Percentiles rank a stretch among this genome's conserved stretches.
Conservation (phyloP, 2,329 filamentous ascomycete species). For the Exserohilum rostratum region DNA sequence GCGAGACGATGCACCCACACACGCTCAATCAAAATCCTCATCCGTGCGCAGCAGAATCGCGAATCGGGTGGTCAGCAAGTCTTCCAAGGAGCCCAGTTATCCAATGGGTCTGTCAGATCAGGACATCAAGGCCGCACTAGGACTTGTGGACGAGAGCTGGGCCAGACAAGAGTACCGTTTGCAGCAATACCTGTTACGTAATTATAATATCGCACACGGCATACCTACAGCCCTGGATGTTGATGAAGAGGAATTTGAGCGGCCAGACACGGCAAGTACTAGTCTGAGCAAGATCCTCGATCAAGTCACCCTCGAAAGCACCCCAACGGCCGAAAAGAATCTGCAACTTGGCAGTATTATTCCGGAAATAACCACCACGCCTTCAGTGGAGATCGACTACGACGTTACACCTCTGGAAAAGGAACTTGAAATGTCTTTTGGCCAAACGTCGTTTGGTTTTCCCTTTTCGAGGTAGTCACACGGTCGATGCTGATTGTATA, state of each 20-base stretch:
- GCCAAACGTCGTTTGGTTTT: slow-evolving; percentile 17
- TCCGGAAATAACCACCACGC: slow-evolving; percentile 2
- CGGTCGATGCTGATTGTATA: background rate
- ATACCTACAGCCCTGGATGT: slow-evolving; percentile 53
- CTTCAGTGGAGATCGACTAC: slow-evolving; percentile 19
- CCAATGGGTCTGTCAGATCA: slow-evolving; percentile 51
- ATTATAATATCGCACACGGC: slow-evolving; percentile 53
- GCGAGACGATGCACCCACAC: slow-evolving; percentile 47
- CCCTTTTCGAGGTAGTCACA: slow-evolving; percentile 6
- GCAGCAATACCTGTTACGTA: slow-evolving; percentile 55
- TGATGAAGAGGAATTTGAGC: slow-evolving; percentile 55
- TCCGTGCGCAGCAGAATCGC: slow-evolving; percentile 46
- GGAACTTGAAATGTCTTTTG: slow-evolving; percentile 40
- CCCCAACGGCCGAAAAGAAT: slow-evolving; percentile 51
- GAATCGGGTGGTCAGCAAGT: slow-evolving; percentile 37
- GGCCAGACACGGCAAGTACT: slow-evolving; percentile 49
- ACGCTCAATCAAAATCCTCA: slow-evolving; percentile 35
- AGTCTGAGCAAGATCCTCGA: slow-evolving; percentile 53
- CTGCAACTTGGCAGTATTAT: slow-evolving; percentile 33
- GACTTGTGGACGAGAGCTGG: slow-evolving; percentile 58
- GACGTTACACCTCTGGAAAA: slow-evolving; percentile 35
- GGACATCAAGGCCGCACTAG: slow-evolving; percentile 57
- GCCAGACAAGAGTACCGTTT: slow-evolving; percentile 56
- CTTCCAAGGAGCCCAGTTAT: slow-evolving; percentile 31
- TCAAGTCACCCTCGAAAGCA: slow-evolving; percentile 53